These are phyloP conservation scores for Tuber melanosporum DNA, from an alignment of 495 filamentous ascomycete genomes.

Conservation along the genomic window DNA sequence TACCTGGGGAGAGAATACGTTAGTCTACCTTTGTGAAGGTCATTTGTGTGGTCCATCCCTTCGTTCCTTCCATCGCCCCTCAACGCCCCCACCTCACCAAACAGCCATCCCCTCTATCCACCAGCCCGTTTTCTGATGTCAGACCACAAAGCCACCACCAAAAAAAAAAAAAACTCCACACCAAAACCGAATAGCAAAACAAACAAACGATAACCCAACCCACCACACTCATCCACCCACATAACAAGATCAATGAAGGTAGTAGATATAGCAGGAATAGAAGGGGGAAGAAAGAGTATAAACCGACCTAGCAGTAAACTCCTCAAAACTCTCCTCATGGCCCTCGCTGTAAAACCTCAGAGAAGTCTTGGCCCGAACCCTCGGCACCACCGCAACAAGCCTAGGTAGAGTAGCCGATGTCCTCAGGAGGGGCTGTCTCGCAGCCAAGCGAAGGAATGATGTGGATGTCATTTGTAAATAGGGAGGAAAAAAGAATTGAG, in stretches of 20 bases:
- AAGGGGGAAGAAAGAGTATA: neutral
- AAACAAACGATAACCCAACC: neutral
- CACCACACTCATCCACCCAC: neutral
- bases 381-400: conserved; percentile 23
- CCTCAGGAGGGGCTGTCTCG: conserved; percentile 35
- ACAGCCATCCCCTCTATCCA: neutral
- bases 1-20: conserved; percentile 56
- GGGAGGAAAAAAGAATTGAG: conserved; percentile 18
- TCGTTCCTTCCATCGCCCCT: neutral
- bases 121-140: neutral
- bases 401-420: conserved; percentile 34
- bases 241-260: neutral
- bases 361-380: conserved; percentile 18
- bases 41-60: neutral
- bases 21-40: neutral
- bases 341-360: conserved; percentile 46
- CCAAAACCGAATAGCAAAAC: neutral
- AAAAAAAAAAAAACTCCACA: neutral
- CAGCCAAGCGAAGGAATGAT: conserved; percentile 34
- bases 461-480: conserved; percentile 31
- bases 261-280: neutral
- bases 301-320: conserved; percentile 94
- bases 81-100: neutral
- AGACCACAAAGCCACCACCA: neutral
- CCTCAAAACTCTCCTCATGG: conserved; percentile 93